Conservation (phyloP, 2,329 filamentous ascomycete genomes). For the Neofusicoccum sp. region DNA sequence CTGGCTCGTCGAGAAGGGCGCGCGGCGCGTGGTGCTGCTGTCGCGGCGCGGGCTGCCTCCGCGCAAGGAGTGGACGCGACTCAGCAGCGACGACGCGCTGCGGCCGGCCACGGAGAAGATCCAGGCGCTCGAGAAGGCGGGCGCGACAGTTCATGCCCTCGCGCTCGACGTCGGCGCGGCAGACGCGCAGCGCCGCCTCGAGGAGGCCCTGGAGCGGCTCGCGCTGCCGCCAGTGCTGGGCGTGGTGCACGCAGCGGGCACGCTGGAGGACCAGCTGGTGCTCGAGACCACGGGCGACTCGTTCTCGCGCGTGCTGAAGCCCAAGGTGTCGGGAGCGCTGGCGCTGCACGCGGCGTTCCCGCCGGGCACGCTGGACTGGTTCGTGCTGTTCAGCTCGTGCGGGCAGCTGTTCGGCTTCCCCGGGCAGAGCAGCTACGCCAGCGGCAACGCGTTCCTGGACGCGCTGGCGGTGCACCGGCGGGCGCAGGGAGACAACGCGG, state of each 20-base stretch:
- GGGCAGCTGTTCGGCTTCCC: slow-evolving; percentile 15
- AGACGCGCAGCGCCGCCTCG: slow-evolving; percentile 29
- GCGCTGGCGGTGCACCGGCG: slow-evolving; percentile 28
- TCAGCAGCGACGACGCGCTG: slow-evolving; percentile 24
- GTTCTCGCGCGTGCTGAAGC: slow-evolving; percentile 37
- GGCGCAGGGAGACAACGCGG: slow-evolving; percentile 42
- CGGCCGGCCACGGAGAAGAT: slow-evolving; percentile 25
- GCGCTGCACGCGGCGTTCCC: slow-evolving; percentile 33
- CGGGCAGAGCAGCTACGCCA: slow-evolving; percentile 25
- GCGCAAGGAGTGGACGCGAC: slow-evolving; percentile 34
- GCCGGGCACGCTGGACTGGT: slow-evolving; percentile 31
- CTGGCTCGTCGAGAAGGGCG: slow-evolving; percentile 45
- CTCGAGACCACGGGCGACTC: slow-evolving; percentile 34
- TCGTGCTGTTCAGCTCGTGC: slow-evolving; percentile 5
- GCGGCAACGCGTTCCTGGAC: slow-evolving; percentile 27
- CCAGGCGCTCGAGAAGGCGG: slow-evolving; percentile 26
- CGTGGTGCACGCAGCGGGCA: slow-evolving; percentile 46
- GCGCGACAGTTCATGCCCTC: slow-evolving; percentile 36
- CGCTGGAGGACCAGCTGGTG: slow-evolving; percentile 42
- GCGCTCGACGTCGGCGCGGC: slow-evolving; percentile 40
- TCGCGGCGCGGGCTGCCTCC: slow-evolving; percentile 43
- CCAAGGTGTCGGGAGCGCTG: slow-evolving; percentile 36
- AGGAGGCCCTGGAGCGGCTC: slow-evolving; percentile 33
- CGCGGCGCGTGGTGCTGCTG: slow-evolving; percentile 44
- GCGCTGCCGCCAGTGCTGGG: slow-evolving; percentile 44